Base-by-base conservation (phyloP, 192 early-diverging fungal genomes). In the Entrophospora sp. region DNA sequence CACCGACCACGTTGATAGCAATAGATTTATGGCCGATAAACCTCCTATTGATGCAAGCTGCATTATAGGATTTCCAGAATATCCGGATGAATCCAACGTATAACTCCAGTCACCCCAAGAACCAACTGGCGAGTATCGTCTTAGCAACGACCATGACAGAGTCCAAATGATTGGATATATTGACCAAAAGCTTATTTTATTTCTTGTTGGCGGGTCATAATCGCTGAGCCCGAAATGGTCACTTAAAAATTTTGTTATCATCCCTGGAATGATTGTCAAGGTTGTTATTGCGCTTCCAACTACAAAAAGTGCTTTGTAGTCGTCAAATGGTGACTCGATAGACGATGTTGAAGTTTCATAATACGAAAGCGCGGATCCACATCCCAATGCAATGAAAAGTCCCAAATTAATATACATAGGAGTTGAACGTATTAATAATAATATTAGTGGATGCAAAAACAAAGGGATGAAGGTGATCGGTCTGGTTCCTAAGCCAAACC, bases 81-180 rank as follows among this genome's bases (percentile, higher is more conserved):
- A 27, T 49, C 55, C 55, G 7, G 18, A 36, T 20, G 20, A 36
- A 31, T 66, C 7, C 6, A 66, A n/a, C 5, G 64, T 31, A 42
- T 66, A 66, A 2, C 49, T 24, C 64, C 64, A 66, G 14, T 66
- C 64, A 7, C 64, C 64, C 64, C 64, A 66, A 3, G 64, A 66
- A 8, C 64, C 64, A 16, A 66, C 38, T 4, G 64, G 64, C 1
- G 51, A 55, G 18, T 42, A 66, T 31, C 51, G 0, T 13, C 64
- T 35, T 28, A 34, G 42, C 27, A 55, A 8, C 10, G 34, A 38
- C 49, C 64, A 55, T 0, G 30, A 8, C 3, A 5, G 3, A 1
- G 46, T 55, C 64, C 64, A 66, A 5, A 66, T 24, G 3, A 14
- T 16, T 0, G 64, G 45, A 30, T 55, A 66, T 1, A 66, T 4